phyloP scores from a whole-genome alignment of 768 basidiomycete genomes.

The Lentinula sp. region DNA sequence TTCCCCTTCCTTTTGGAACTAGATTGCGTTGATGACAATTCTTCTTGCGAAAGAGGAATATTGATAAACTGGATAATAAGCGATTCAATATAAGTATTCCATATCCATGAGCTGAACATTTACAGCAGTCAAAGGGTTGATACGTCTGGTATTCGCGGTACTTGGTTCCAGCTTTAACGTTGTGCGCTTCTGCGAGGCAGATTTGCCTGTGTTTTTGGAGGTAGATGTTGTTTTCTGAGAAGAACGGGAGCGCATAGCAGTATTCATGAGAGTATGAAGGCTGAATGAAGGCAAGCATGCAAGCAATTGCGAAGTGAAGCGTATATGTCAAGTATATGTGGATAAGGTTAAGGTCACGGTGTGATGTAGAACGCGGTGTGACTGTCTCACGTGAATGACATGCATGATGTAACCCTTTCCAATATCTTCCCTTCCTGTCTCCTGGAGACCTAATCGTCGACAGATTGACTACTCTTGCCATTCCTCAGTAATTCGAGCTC shows the following conservation, averaged over 20 bases:
- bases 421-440: too few relatives aligned
- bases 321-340: too few relatives aligned
- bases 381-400: too few relatives aligned
- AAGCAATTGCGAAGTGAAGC: neutral
- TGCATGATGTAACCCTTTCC: too few relatives aligned
- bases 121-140: slow-evolving; percentile 20
- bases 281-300: neutral
- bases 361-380: too few relatives aligned
- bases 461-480: too few relatives aligned
- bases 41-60: neutral
- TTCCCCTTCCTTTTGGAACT: slow-evolving; percentile 14
- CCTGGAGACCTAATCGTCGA: too few relatives aligned
- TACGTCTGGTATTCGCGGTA: slow-evolving; percentile 4
- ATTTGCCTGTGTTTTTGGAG: neutral
- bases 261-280: neutral
- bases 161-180: slow-evolving; percentile 3
- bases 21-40: neutral
- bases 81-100: neutral
- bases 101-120: neutral
- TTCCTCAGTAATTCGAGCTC: too few relatives aligned
- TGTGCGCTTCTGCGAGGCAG: neutral
- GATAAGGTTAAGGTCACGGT: too few relatives aligned
- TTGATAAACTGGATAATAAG: slow-evolving; percentile 12
- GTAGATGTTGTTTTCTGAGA: neutral
- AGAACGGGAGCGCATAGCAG: neutral